Conservation (phyloP, 331 rosid genomes). For the Quercus lobata region DNA sequence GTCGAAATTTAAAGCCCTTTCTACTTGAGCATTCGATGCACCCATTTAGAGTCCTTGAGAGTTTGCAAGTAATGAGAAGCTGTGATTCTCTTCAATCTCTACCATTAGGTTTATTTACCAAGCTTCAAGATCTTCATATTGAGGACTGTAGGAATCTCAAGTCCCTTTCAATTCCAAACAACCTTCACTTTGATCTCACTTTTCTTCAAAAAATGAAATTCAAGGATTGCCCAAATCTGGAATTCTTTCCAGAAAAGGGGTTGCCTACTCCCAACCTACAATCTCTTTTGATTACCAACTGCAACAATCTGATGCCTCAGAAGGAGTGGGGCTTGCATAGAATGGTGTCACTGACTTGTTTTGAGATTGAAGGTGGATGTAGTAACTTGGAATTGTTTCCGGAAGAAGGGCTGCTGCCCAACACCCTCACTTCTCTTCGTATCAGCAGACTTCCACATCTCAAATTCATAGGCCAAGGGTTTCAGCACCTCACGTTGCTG, state of each 20-base stretch:
- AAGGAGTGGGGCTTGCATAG: slow-evolving; percentile 2
- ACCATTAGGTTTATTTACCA: slow-evolving; percentile 12
- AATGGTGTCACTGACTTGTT: not conserved
- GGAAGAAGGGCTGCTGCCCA: not conserved
- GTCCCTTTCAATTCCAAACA: not conserved
- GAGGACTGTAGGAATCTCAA: slow-evolving; percentile 17
- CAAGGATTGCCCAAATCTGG: not conserved
- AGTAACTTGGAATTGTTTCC: not conserved
- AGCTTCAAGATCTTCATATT: slow-evolving; percentile 13
- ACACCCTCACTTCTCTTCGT: not conserved
- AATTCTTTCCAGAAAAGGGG: not conserved
- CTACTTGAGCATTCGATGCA: not conserved
- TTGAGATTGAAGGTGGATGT: slow-evolving; percentile 6
- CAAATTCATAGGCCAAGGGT: not conserved
- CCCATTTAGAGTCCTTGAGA: slow-evolving; percentile 6
- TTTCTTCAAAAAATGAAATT: not conserved
- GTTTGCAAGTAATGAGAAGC: slow-evolving; percentile 1
- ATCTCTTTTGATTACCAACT: not conserved
- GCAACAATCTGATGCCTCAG: not conserved
- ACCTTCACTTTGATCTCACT: not conserved
- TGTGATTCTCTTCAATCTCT: slow-evolving; percentile 19
- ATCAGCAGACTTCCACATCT: not conserved
- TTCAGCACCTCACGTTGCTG: not conserved
- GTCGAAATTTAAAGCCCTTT: slow-evolving; percentile 14
- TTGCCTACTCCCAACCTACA: not conserved